Conservation (phyloP, 2,329 filamentous ascomycete genomes). For the Penicillium sp. region DNA sequence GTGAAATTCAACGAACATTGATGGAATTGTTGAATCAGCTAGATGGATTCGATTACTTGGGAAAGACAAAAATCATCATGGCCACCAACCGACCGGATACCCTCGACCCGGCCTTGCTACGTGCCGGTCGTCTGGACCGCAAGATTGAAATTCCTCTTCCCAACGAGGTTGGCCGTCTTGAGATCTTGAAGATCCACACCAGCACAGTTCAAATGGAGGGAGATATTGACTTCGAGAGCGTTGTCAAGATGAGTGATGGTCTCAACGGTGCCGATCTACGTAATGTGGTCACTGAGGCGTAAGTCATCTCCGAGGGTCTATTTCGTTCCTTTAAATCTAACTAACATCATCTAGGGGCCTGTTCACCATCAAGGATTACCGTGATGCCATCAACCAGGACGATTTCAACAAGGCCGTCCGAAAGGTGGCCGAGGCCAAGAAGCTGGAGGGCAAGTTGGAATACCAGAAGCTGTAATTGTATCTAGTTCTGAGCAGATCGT, state of each 20-base stretch:
- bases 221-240: conserved; percentile 97
- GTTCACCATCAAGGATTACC: conserved; percentile 97
- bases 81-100: conserved; percentile 96
- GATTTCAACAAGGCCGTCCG: conserved; percentile 99
- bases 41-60: conserved; percentile 97
- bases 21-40: conserved; percentile 99
- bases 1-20: conserved; percentile 95
- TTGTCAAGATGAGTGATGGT: conserved; percentile 99
- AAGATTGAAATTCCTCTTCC: conserved; percentile 98
- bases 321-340: background rate
- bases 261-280: conserved; percentile 96
- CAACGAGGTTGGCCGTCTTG: conserved; percentile 92
- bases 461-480: conserved; percentile 70
- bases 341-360: conserved; percentile 63
- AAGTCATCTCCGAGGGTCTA: conserved; percentile 48
- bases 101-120: conserved; percentile 85
- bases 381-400: conserved; percentile 94
- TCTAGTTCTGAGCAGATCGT: conserved; percentile 13
- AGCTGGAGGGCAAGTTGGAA: conserved; percentile 95
- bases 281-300: conserved; percentile 98
- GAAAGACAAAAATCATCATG: conserved; percentile 99
- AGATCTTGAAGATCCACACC: conserved; percentile 98
- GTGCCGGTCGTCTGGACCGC: conserved; percentile 88
- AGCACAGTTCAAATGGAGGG: conserved; percentile 83
- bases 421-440: conserved; percentile 97